Percentiles rank a stretch among this genome's conserved stretches.
These are phyloP conservation scores for Acmispon strigosus DNA, from an alignment of 306 rosid species.

Conservation along the genomic window DNA sequence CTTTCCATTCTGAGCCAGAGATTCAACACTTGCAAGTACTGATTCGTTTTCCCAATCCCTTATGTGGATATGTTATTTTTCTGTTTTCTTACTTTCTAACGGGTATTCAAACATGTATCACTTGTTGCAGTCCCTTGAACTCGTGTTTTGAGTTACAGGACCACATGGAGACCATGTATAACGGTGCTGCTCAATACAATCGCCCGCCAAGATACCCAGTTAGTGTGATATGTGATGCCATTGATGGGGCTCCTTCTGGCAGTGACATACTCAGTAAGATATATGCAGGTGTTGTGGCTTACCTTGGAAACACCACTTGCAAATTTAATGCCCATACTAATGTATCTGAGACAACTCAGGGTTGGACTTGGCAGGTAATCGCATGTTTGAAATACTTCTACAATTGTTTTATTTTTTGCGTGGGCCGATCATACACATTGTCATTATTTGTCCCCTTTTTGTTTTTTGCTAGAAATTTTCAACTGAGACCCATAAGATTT, in stretches of 20 bases:
- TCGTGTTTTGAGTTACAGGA: slow-evolving; percentile 24
- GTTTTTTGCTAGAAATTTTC: too few species aligned
- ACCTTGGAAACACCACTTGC: slow-evolving; percentile 37
- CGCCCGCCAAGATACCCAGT: slow-evolving; percentile 54
- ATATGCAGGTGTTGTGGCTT: slow-evolving; percentile 57
- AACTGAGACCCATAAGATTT: too few species aligned
- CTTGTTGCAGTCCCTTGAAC: slow-evolving; percentile 37
- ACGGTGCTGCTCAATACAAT: slow-evolving; percentile 51
- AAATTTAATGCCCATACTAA: slow-evolving; percentile 25
- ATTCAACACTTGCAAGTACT: slow-evolving; percentile 51
- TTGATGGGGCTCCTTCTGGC: slow-evolving; percentile 38
- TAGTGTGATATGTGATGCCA: slow-evolving; percentile 42
- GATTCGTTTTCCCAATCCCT: not conserved
- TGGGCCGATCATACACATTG: too few species aligned
- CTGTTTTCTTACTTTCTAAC: too few species aligned
- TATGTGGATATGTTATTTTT: not conserved
- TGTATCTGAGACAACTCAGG: slow-evolving; percentile 29
- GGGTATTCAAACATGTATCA: not conserved
- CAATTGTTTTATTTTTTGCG: too few species aligned
- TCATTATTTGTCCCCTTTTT: too few species aligned
- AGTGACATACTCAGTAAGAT: slow-evolving; percentile 36
- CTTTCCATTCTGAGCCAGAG: slow-evolving; percentile 45
- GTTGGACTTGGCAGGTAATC: slow-evolving; percentile 86
- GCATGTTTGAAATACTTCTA: not conserved
- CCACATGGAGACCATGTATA: slow-evolving; percentile 14